Evolutionary conservation across 2,329 filamentous ascomycete genomes (phyloP), one percentile per base, ranked within the genome.

Genomic region (Tolypocladium ophioglossoides): DNA sequence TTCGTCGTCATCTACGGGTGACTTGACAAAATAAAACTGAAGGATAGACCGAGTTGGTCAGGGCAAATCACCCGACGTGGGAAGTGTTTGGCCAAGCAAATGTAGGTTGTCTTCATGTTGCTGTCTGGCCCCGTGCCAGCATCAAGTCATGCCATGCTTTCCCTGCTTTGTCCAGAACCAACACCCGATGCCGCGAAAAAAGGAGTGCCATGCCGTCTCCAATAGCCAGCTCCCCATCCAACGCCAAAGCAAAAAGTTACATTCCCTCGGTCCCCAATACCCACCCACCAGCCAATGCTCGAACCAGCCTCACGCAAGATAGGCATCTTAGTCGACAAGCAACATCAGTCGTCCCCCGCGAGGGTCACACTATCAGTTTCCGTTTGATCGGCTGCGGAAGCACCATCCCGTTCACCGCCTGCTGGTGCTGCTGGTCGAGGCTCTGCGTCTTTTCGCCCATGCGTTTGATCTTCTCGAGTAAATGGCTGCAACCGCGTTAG

Each of bases 391-490:
- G 74, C 39, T 70, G 63, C 1, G 74, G 72, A 1, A 70, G 61
- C n/a, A 60, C 44, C 3, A 64, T 52, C 30, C 66, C 70, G 49
- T 73, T 63, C 20, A 73, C 37, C 4, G 58, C 50, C 6, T 62
- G 58, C 54, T 70, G 66, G 27, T 70, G 64, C 18, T 63, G 62
- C 35, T 62, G 35, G 14, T 14, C n/a, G 30, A 35, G 47, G 39
- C 35, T 58, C 52, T 69, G 61, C 1, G 67, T 62, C 51, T 67
- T 71, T 51, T 74, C 73, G 52, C 72, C 73, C 54, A 79, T 61
- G 14, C 64, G 68, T 55, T 76, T 76, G 55, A 82, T 74, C 57
- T 80, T 81, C 14, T 78, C 76, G 53, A 82, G 74, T n/a, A 82
- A 69, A 60, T 82, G 74, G 65, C 78, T 81, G 61, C 55, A 57